A percentile compares a stretch with the other conserved stretches of the same genome.
These are phyloP conservation scores for Coelastrella sp. DNA, from an alignment of 139 green algal species.

Conservation along the genomic window DNA sequence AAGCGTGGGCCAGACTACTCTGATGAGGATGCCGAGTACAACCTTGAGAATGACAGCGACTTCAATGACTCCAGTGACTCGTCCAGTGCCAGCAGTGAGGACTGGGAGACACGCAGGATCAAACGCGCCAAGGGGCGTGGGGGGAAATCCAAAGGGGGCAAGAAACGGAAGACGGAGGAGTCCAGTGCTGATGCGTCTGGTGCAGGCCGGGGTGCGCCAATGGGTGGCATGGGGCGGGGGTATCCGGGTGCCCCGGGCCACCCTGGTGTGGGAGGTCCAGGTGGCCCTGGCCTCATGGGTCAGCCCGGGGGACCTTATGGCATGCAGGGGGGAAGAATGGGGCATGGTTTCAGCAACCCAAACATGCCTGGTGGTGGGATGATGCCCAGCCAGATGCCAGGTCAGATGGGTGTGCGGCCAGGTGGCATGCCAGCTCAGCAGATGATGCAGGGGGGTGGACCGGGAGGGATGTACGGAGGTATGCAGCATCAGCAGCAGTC, in stretches of 20 bases:
- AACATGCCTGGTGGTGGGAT: slow-evolving; percentile 1
- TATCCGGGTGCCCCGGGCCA: neutral
- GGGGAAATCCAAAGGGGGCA: neutral
- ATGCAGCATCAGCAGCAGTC: neutral
- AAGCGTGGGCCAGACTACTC: slow-evolving; percentile 39
- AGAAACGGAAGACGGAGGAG: slow-evolving; percentile 20
- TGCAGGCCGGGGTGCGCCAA: neutral
- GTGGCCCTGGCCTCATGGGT: neutral
- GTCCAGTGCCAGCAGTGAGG: neutral
- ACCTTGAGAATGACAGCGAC: slow-evolving; percentile 28
- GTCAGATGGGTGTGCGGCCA: neutral
- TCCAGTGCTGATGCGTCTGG: neutral
- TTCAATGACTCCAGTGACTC: slow-evolving; percentile 7
- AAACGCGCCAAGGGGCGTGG: neutral
- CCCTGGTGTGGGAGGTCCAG: neutral
- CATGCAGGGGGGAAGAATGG: neutral
- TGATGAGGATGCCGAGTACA: slow-evolving; percentile 41
- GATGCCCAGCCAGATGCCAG: no score
- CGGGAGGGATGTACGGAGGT: neutral
- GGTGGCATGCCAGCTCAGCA: neutral
- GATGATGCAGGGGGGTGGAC: neutral
- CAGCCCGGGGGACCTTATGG: neutral
- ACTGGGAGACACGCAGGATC: slow-evolving; percentile 8
- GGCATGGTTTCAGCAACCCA: neutral
- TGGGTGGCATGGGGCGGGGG: neutral